Percentiles rank a stretch among this genome's conserved stretches.
Evolutionary conservation across 768 basidiomycete genomes (phyloP).

Genomic region (Suillus cothurnatus): DNA sequence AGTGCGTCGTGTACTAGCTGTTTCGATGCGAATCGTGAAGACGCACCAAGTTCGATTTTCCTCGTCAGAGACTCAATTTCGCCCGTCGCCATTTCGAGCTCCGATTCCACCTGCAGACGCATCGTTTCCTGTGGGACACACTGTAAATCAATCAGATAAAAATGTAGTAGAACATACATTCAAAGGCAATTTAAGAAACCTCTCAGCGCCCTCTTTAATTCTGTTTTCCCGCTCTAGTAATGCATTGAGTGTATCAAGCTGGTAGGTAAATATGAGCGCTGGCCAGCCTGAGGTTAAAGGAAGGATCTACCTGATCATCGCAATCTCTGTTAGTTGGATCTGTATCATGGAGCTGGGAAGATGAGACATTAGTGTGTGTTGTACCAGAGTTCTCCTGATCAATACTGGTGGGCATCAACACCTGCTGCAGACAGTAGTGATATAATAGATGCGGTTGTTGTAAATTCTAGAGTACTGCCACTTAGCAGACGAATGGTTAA

Average conservation of each 20-base stretch:
- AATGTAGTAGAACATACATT: constrained; percentile 38
- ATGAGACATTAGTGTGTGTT: constrained; percentile 29
- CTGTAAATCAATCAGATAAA: not conserved
- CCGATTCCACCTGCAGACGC: constrained; percentile 71
- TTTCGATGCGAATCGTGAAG: not conserved
- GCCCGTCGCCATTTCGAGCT: constrained; percentile 72
- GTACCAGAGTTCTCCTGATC: constrained; percentile 30
- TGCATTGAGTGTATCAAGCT: constrained; percentile 70
- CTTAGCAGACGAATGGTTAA: not conserved
- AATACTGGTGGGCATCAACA: constrained; percentile 31
- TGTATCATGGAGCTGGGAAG: constrained; percentile 28
- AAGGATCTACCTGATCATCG: constrained; percentile 33
- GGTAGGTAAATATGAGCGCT: constrained; percentile 5
- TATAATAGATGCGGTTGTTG: not conserved
- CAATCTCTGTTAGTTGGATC: constrained; percentile 22
- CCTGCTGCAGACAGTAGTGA: constrained; percentile 1
- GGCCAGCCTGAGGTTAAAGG: not conserved
- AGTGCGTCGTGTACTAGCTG: constrained; percentile 21
- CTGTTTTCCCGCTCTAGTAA: constrained; percentile 75
- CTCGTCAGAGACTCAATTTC: constrained; percentile 68
- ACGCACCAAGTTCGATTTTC: constrained; percentile 50
- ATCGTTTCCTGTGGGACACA: constrained; percentile 51
- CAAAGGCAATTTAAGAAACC: constrained; percentile 70
- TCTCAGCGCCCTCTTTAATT: constrained; percentile 92
- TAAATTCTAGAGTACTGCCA: not conserved